These are phyloP conservation scores for Clitopilus hobsonii DNA, from an alignment of 768 basidiomycete species.

Conservation along the genomic window DNA sequence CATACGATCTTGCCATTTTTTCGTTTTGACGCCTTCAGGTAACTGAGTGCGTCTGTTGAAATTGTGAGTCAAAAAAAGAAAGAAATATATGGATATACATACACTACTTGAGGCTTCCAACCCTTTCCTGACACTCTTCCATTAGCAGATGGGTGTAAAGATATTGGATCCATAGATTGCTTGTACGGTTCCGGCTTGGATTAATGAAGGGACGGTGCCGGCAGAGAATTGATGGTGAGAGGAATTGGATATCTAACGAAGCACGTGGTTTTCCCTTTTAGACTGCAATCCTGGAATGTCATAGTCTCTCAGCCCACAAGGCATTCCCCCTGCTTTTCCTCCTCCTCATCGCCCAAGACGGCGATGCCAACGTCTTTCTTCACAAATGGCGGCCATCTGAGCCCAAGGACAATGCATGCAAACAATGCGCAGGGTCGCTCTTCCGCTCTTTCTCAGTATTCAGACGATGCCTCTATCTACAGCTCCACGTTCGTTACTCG, in stretches of 20 bases:
- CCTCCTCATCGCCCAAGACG: conserved; percentile 6
- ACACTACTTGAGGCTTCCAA: conserved; percentile 63
- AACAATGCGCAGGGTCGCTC: conserved; percentile 32
- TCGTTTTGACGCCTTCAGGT: conserved; percentile 59
- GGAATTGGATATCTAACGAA: neutral
- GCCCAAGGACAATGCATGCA: neutral
- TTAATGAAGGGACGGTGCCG: conserved; percentile 1
- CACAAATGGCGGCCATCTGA: neutral
- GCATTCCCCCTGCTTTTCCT: conserved; percentile 3
- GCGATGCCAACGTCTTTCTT: conserved; percentile 37
- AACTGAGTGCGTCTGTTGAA: conserved; percentile 61
- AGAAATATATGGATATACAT: conserved; percentile 11
- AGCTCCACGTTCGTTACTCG: conserved; percentile 52
- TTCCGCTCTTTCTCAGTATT: conserved; percentile 51
- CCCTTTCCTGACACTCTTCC: conserved; percentile 68
- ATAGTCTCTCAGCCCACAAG: neutral
- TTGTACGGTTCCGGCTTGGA: neutral
- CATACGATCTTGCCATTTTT: conserved; percentile 66
- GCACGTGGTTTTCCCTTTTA: conserved; percentile 1
- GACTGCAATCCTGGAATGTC: neutral
- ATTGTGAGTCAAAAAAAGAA: conserved; percentile 10
- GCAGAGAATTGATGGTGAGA: neutral
- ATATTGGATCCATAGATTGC: conserved; percentile 7
- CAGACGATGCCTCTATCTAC: conserved; percentile 70
- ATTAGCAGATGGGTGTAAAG: conserved; percentile 52